Evolutionary conservation across 1,284 basidiomycete species (phyloP), one percentile per base, ranked within the genome.

Genomic region (Irpex sp.): DNA sequence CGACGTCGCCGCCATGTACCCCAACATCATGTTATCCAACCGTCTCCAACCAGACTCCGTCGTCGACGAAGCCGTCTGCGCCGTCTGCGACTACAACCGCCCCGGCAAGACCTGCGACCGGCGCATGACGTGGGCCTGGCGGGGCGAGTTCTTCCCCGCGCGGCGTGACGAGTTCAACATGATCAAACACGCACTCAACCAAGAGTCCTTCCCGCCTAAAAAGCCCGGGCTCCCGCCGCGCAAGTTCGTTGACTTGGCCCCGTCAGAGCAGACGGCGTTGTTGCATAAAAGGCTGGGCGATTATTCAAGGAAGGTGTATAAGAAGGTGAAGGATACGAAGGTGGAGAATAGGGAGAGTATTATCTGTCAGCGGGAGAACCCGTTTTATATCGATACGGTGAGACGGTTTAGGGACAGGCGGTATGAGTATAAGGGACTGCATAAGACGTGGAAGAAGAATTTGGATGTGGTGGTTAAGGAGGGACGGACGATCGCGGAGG

Each of bases 1-100:
- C 71, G 97, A 99, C 72, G 97, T 99, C 64, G 97, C 97, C 1
- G 97, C 97, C 67, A 99, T 99, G 97, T 99, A 99, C 72, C 97
- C 97, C 62, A 99, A 99, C 78, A 99, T 99, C 86, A 99, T 99
- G 97, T 90, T 99, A 80, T 98, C 95, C 35, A 99, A 99, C 74
- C 93, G 97, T 59, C 84, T 99, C 3, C 97, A 99, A 70, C 97
- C 97, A 2, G 97, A 99, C 75, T 97, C 97, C 1, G 93, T 99
- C 75, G 93, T 98, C 16, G 93, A 96, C 71, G 97, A 99, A 75
- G 88, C 96, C 7, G 92, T 90, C 52, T 99, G 97, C 72, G 97
- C 97, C 0, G 95, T 98, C 5, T 99, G 97, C 77, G 97, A 99
- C 77, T 99, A 91, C 76, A 99, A 99, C 71, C 86, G 96, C 5